A percentile compares a stretch with the other conserved stretches of the same genome.
Evolutionary conservation across 2,329 filamentous ascomycete species (phyloP).

Genomic region (Verticillium dahliae): DNA sequence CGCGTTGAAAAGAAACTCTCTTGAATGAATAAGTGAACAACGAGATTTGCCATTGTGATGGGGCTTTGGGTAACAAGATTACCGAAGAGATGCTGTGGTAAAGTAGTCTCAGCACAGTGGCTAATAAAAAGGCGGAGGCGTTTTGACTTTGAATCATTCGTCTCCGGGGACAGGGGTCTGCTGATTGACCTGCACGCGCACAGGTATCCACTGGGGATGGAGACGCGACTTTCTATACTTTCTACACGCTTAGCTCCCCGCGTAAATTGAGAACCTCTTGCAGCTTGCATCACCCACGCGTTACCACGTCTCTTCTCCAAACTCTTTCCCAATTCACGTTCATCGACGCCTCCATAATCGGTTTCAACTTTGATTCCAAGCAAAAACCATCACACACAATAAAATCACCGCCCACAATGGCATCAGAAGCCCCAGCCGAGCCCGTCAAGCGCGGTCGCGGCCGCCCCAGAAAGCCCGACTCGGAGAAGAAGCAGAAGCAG

Average conservation of each 20-base stretch:
- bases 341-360: background rate
- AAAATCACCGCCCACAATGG: background rate
- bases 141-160: background rate
- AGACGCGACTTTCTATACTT: background rate
- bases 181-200: background rate
- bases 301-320: too few species aligned
- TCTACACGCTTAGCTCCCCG: background rate
- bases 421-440: conserved; percentile 1
- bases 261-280: too few species aligned
- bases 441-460: conserved; percentile 27
- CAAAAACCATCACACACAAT: background rate
- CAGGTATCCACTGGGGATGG: background rate
- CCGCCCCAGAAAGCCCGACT: conserved; percentile 30
- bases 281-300: background rate
- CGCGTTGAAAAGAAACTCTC: background rate
- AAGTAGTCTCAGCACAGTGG: background rate
- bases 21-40: background rate
- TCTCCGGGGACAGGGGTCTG: background rate
- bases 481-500: conserved; percentile 27
- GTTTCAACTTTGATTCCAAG: background rate
- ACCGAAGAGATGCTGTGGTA: too few species aligned
- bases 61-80: too few species aligned
- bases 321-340: background rate
- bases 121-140: background rate
- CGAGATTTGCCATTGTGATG: too few species aligned